Conservation (phyloP, 169 alveolate species). For the Plasmodium fragile region DNA sequence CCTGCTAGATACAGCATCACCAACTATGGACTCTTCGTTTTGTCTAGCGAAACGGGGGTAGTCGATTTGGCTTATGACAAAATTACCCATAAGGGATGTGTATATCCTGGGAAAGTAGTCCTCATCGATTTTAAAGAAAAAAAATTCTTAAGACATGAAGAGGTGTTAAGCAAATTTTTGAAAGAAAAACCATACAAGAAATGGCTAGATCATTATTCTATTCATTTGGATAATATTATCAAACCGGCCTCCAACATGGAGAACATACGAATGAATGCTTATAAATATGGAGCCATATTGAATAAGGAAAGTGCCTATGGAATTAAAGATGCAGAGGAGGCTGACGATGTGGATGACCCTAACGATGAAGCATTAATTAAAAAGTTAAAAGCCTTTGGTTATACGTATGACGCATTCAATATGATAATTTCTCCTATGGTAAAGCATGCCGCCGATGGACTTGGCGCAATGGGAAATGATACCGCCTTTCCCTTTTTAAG, state of each 20-base stretch:
- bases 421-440: conserved; percentile 76
- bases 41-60: conserved; percentile 85
- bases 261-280: conserved; percentile 76
- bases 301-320: conserved; percentile 29
- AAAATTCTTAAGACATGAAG: conserved; percentile 71
- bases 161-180: conserved; percentile 57
- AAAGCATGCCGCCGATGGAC: conserved; percentile 75
- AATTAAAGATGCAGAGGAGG: not conserved
- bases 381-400: conserved; percentile 77
- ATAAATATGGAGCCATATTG: conserved; percentile 55
- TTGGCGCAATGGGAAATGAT: conserved; percentile 79
- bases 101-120: conserved; percentile 84
- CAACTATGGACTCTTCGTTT: conserved; percentile 78
- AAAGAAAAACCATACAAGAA: conserved; percentile 51
- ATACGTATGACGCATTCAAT: conserved; percentile 77
- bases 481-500: conserved; percentile 79
- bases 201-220: conserved; percentile 77
- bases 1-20: conserved; percentile 84
- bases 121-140: conserved; percentile 80
- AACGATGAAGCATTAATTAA: conserved; percentile 67
- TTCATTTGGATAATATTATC: conserved; percentile 63
- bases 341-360: conserved; percentile 19
- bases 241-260: conserved; percentile 75
- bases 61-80: conserved; percentile 77
- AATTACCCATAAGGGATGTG: conserved; percentile 81